These are phyloP conservation scores for Gossypioides kirkii DNA, from an alignment of 345 rosid species.

Conservation along the genomic window DNA sequence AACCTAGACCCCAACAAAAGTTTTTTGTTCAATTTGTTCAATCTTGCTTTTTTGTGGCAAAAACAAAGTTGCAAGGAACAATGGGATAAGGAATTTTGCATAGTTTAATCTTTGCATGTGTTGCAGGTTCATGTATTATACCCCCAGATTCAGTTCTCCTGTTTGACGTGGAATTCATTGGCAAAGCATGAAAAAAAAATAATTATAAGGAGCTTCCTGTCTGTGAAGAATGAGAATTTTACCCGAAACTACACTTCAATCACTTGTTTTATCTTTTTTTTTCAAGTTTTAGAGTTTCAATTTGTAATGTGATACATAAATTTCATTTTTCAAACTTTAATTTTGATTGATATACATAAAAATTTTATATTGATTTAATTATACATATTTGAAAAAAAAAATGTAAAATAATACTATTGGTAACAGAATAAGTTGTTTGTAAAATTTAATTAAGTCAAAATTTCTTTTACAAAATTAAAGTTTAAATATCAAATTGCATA, in stretches of 20 bases:
- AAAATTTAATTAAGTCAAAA: too few species aligned
- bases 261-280: not conserved
- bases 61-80: not conserved
- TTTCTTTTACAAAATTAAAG: too few species aligned
- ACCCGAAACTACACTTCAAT: not conserved
- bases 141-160: constrained; percentile 83
- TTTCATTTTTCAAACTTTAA: too few species aligned
- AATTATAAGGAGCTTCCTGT: not conserved
- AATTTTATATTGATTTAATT: too few species aligned
- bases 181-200: constrained; percentile 49
- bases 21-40: not conserved
- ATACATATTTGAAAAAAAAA: too few species aligned
- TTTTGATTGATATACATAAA: too few species aligned
- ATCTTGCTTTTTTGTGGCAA: not conserved
- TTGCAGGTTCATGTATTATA: constrained; percentile 80
- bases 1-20: too few species aligned
- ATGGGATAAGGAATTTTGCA: not conserved
- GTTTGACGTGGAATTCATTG: constrained; percentile 78
- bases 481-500: too few species aligned
- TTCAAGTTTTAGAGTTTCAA: not conserved
- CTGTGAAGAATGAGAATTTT: not conserved
- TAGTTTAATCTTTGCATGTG: not conserved
- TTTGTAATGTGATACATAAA: not conserved
- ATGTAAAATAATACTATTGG: too few species aligned
- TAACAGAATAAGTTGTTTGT: too few species aligned